Evolutionary conservation across 164 flowering plant species (phyloP), one percentile per base, ranked within the genome.

Genomic region (Nelumbo lutea): DNA sequence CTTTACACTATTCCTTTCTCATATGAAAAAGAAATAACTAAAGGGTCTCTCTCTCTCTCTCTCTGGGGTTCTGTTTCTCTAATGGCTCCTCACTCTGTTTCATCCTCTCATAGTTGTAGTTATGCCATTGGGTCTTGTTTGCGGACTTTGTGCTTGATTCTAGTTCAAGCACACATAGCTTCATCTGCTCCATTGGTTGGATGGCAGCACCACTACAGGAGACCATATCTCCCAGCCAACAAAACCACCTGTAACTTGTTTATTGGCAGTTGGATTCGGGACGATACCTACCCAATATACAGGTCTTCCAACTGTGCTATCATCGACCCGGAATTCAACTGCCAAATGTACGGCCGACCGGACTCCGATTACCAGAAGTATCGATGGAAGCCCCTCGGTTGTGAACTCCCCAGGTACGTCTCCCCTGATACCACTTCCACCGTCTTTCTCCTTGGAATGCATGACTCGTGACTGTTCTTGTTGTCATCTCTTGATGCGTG

Each of bases 261-360:
- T 70, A 57, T 70, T 1, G 97, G 97, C 6, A 76, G 73, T 51
- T 91, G 97, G 97, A 84, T 89, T 51, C 75, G 64, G 1, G 97
- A 92, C 64, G 84, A 86, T 5, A 50, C 82, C 0, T 83, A 82
- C 73, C 93, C 94, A 0, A 1, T 81, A 0, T 88, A 90, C 82
- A 78, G 81, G 39, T 78, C 82, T 13, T 77, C 86, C 0, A 56
- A 65, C 4, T 90, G 96, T 53, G 82, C 90, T 5, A 51, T 84
- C 60, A 85, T 92, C 61, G 96, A 92, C 60, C 77, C 94, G 0
- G 75, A 84, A 71, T 92, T 87, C 83, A 46, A 46, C 7, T 46
- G 4, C 48, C 48, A 46, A 46, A 46, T 46, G 48, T 46, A 46
- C 7, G 7, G 48, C 7, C 48, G 7, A 46, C 97, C 48, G 7